phyloP scores from a whole-genome alignment of 2,329 filamentous ascomycete genomes.

The Grosmannia penicillata region DNA sequence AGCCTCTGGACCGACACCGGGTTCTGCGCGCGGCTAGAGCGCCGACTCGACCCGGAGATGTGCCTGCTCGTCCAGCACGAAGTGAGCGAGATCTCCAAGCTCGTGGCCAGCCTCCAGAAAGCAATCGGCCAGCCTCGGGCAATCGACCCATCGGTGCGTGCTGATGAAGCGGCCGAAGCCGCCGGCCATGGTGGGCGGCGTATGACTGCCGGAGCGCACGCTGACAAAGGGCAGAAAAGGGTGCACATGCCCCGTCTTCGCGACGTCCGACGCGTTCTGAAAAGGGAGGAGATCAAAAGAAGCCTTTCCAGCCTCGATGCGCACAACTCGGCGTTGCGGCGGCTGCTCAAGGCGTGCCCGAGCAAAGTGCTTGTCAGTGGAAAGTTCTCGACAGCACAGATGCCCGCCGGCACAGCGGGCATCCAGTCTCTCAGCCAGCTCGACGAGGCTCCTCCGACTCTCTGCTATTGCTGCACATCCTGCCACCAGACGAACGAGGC shows the following conservation, averaged over 20 bases:
- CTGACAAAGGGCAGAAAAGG: neutral
- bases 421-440: slow-evolving; percentile 7
- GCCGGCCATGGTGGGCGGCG: too few relatives aligned
- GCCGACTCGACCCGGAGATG: slow-evolving; percentile 6
- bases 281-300: slow-evolving; percentile 6
- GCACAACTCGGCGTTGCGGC: slow-evolving; percentile 4
- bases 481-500: too few relatives aligned
- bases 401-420: slow-evolving; percentile 2
- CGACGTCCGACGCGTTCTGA: slow-evolving; percentile 6
- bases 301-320: slow-evolving; percentile 1
- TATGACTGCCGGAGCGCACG: too few relatives aligned
- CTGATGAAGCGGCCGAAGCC: too few relatives aligned
- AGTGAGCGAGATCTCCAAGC: slow-evolving; percentile 5
- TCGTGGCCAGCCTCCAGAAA: slow-evolving; percentile 3
- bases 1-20: slow-evolving; percentile 8
- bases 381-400: neutral
- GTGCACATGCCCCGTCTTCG: neutral
- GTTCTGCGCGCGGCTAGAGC: slow-evolving; percentile 7
- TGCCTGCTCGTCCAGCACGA: slow-evolving; percentile 7
- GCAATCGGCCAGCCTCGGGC: slow-evolving; percentile 2
- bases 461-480: too few relatives aligned
- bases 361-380: slow-evolving; percentile 6
- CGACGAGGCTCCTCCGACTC: slow-evolving; percentile 7
- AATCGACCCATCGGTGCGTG: slow-evolving; percentile 1
- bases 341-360: slow-evolving; percentile 7